Evolutionary conservation across 257 asterid genomes (phyloP).

Genomic region (Leonotis leonurus): DNA sequence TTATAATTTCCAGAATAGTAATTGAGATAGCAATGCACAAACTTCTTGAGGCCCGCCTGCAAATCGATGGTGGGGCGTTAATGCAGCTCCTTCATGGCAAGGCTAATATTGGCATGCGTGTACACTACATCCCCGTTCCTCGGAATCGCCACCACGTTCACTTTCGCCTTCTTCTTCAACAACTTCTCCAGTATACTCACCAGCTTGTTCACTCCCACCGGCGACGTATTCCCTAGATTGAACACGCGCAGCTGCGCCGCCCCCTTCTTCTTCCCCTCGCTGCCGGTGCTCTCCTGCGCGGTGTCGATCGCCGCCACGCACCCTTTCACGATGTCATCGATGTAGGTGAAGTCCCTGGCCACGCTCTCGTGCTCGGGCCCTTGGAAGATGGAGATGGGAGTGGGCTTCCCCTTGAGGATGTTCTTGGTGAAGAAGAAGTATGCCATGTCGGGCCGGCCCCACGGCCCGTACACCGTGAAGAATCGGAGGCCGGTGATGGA

Average conservation of each 20-base stretch:
- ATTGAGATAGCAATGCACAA: slow-evolving; percentile 66
- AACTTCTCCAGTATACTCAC: slow-evolving; percentile 68
- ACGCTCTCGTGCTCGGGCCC: slow-evolving; percentile 63
- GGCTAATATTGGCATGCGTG: slow-evolving; percentile 90
- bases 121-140: slow-evolving; percentile 91
- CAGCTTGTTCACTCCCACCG: slow-evolving; percentile 80
- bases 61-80: slow-evolving; percentile 88
- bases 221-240: slow-evolving; percentile 82
- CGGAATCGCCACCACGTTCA: slow-evolving; percentile 65
- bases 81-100: slow-evolving; percentile 66
- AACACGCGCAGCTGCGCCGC: slow-evolving; percentile 89
- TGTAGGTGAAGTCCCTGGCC: slow-evolving; percentile 98
- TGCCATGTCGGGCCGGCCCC: slow-evolving; percentile 98
- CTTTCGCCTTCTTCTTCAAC: slow-evolving; percentile 56
- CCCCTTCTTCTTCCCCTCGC: slow-evolving; percentile 72
- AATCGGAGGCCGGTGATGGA: slow-evolving; percentile 81
- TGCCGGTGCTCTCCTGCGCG: slow-evolving; percentile 90
- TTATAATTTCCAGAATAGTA: not conserved
- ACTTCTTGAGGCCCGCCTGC: slow-evolving; percentile 68
- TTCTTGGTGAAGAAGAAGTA: slow-evolving; percentile 87
- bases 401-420: slow-evolving; percentile 64
- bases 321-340: slow-evolving; percentile 79
- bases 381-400: slow-evolving; percentile 51
- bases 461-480: slow-evolving; percentile 91
- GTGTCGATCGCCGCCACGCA: slow-evolving; percentile 84